Evolutionary conservation across 2,329 filamentous ascomycete genomes (phyloP), one percentile per base, ranked within the genome.

Genomic region (Fusarium liriodendri): DNA sequence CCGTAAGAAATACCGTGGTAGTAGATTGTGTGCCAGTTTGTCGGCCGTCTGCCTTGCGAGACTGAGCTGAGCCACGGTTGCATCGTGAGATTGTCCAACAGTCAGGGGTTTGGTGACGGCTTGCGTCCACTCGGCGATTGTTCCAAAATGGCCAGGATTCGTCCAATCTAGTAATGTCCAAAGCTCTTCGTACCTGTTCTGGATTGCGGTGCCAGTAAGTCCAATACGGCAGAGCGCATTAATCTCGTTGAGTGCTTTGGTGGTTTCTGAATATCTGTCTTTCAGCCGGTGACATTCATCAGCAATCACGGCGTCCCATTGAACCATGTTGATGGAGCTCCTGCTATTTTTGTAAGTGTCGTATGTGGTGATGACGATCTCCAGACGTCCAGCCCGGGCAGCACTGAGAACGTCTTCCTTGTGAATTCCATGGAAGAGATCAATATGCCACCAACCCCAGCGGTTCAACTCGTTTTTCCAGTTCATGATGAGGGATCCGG

Each of bases 121-220:
- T 22, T 89, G 87, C 77, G 91, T 93, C 97, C 97, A 99, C 47
- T 94, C 93, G 6, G 89, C 85, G 11, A 93, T 78, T 0, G 86
- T 87, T 18, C 89, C 89, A 64, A 92, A 89, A 55, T 88, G 84
- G 0, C 95, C 96, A 0, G 97, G 97, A 76, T 97, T 97, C 0
- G 95, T 95, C 97, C 97, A 99, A 80, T 99, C 97, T 4, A 99
- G 86, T 0, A 99, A 86, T 0, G 95, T 97, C 96, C 96, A 99
- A 1, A 99, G 88, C 81, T 99, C 97, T 80, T 98, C 95, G 80
- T 99, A 99, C 75, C 94, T 97, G 82, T 99, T 99, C 80, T 99
- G 97, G 52, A 99, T 98, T 0, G 96, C 96, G 0, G 97, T 99
- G 2, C 97, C 97, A 0, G 95, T 98, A 10, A 99, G 87, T 0